Conservation (phyloP, 805 yeast species). For the Ogataea saltuana region DNA sequence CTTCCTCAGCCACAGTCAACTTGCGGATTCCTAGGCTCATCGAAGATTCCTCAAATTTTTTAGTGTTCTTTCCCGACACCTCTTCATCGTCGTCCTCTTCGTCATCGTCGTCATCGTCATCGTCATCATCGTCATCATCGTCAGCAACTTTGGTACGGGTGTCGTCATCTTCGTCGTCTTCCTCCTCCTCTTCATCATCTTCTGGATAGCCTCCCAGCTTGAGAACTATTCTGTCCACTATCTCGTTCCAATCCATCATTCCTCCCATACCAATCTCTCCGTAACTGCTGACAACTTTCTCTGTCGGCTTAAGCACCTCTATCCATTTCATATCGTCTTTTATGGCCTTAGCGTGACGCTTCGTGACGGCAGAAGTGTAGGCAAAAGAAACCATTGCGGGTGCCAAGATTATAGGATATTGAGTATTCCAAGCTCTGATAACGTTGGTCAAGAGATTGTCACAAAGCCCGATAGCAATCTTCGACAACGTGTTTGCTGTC, state of each 20-base stretch:
- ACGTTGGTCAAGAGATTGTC: conserved; percentile 60
- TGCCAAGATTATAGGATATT: conserved; percentile 56
- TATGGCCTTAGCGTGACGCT: conserved; percentile 52
- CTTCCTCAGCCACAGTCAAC: conserved; percentile 36
- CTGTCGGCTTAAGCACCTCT: conserved; percentile 58
- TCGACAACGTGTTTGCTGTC: conserved; percentile 58
- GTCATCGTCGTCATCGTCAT: conserved; percentile 30
- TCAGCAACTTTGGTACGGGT: conserved; percentile 27
- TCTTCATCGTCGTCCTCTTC: conserved; percentile 24
- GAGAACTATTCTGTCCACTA: conserved; percentile 53
- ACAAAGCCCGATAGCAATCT: conserved; percentile 57
- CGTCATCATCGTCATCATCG: conserved; percentile 33
- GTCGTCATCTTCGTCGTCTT: conserved; percentile 39
- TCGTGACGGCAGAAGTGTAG: conserved; percentile 57
- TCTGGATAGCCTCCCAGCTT: conserved; percentile 54
- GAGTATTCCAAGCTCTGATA: conserved; percentile 61
- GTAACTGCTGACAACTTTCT: conserved; percentile 52
- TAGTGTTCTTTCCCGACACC: conserved; percentile 19
- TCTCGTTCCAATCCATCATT: conserved; percentile 68
- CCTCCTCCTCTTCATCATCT: conserved; percentile 54
- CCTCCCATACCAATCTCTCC: conserved; percentile 71
- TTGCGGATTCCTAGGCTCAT: conserved; percentile 27
- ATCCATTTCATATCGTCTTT: conserved; percentile 67
- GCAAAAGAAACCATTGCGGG: conserved; percentile 64
- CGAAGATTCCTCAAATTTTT: conserved; percentile 17